Evolutionary conservation across 2,329 filamentous ascomycete genomes (phyloP).

Genomic region (Fusarium annulatum): DNA sequence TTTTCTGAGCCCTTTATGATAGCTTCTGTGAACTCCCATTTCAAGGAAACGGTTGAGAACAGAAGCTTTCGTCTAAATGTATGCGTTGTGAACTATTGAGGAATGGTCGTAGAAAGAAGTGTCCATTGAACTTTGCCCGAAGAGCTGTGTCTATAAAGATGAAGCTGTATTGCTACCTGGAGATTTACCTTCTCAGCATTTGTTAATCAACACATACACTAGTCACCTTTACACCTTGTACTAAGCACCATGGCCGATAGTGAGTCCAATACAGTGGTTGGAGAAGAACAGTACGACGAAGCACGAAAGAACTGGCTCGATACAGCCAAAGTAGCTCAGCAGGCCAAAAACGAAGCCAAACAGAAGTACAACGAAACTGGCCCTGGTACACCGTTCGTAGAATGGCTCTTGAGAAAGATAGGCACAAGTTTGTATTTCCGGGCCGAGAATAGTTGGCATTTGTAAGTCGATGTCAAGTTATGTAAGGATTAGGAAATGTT

Average conservation of each 20-base stretch:
- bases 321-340: neutral
- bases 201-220: too few relatives aligned
- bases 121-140: neutral
- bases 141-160: neutral
- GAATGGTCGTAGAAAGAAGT: neutral
- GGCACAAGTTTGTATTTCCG: neutral
- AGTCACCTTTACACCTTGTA: neutral
- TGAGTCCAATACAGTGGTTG: neutral
- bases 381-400: neutral
- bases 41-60: accelerated
- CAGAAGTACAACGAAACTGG: neutral
- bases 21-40: neutral
- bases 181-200: too few relatives aligned
- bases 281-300: neutral
- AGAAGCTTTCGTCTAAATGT: neutral
- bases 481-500: neutral
- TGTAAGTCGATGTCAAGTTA: accelerated
- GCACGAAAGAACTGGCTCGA: neutral
- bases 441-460: neutral
- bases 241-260: neutral
- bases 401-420: neutral
- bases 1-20: neutral
- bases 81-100: neutral
- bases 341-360: neutral
- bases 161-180: neutral